Evolutionary conservation across 805 yeast species (phyloP).

Genomic region (Yamadazyma insecticola): DNA sequence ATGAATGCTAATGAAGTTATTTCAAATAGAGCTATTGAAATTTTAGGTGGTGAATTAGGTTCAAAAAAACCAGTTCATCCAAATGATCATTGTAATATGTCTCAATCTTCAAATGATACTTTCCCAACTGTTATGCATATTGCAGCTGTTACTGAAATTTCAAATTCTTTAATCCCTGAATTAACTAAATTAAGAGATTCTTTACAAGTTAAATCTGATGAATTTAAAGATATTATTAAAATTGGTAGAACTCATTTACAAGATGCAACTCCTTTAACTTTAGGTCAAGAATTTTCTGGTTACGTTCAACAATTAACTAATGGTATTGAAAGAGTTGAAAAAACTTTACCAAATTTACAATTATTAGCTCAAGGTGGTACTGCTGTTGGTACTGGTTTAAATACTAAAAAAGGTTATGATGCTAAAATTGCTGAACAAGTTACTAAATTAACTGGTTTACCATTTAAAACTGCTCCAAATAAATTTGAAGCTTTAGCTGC

Average conservation of each 20-base stretch:
- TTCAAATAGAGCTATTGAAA: slow-evolving; percentile 95
- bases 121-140: slow-evolving; percentile 99
- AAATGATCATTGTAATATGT: slow-evolving; percentile 97
- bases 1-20: slow-evolving; percentile 99
- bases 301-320: slow-evolving; percentile 90
- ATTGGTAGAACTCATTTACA: slow-evolving; percentile 99
- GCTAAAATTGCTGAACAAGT: slow-evolving; percentile 83
- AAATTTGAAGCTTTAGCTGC: slow-evolving; percentile 99
- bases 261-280: slow-evolving; percentile 96
- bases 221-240: slow-evolving; percentile 86
- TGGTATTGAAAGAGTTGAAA: slow-evolving; percentile 85
- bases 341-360: slow-evolving; percentile 67
- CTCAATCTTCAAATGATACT: slow-evolving; percentile 98
- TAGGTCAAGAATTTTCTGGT: slow-evolving; percentile 98
- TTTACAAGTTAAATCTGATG: slow-evolving; percentile 71
- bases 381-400: slow-evolving; percentile 98
- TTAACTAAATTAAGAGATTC: slow-evolving; percentile 72
- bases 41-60: slow-evolving; percentile 89
- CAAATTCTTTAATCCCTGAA: slow-evolving; percentile 72
- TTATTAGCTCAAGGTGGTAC: slow-evolving; percentile 98
- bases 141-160: slow-evolving; percentile 92
- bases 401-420: slow-evolving; percentile 89
- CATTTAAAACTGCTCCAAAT: slow-evolving; percentile 94
- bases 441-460: slow-evolving; percentile 78
- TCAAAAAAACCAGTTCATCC: slow-evolving; percentile 96